A percentile compares a stretch with the other conserved stretches of the same genome.
These are phyloP conservation scores for Geotrichum phurueaensis DNA, from an alignment of 1,139 yeast species.

Conservation along the genomic window DNA sequence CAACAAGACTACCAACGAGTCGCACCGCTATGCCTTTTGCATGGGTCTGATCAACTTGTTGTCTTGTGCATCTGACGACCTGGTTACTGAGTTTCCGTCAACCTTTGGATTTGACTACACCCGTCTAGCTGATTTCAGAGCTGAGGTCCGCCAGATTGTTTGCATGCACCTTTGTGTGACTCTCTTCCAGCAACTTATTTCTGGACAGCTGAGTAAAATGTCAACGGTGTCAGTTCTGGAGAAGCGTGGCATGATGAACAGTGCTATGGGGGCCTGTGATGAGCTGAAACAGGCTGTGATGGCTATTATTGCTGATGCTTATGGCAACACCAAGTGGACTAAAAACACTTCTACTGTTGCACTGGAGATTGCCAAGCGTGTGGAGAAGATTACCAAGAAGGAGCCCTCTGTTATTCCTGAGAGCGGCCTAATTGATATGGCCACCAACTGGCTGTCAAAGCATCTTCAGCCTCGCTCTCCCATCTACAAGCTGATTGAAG, in stretches of 20 bases:
- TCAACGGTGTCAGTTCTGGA: constrained; percentile 20
- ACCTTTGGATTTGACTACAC: constrained; percentile 77
- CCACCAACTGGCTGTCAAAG: constrained; percentile 73
- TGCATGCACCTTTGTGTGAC: constrained; percentile 72
- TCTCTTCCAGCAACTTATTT: constrained; percentile 58
- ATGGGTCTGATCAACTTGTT: constrained; percentile 54
- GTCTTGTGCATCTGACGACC: constrained; percentile 75
- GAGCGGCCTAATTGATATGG: constrained; percentile 45
- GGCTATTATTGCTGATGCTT: constrained; percentile 77
- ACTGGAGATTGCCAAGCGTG: constrained; percentile 57
- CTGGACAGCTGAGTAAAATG: constrained; percentile 28
- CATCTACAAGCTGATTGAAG: constrained; percentile 73
- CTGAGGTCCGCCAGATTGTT: constrained; percentile 79
- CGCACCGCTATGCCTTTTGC: constrained; percentile 31
- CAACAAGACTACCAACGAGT: background rate
- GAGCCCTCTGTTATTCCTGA: constrained; percentile 18
- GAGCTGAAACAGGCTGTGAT: constrained; percentile 53
- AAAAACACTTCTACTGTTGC: constrained; percentile 69
- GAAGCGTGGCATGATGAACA: constrained; percentile 12
- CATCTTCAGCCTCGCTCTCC: constrained; percentile 82
- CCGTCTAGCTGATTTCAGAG: constrained; percentile 67
- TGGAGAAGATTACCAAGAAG: constrained; percentile 22
- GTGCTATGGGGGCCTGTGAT: constrained; percentile 19
- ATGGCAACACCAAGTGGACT: constrained; percentile 88
- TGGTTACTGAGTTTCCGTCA: constrained; percentile 28